Evolutionary conservation across 768 basidiomycete genomes (phyloP), one percentile per base, ranked within the genome.

Genomic region (Collybia sordida): DNA sequence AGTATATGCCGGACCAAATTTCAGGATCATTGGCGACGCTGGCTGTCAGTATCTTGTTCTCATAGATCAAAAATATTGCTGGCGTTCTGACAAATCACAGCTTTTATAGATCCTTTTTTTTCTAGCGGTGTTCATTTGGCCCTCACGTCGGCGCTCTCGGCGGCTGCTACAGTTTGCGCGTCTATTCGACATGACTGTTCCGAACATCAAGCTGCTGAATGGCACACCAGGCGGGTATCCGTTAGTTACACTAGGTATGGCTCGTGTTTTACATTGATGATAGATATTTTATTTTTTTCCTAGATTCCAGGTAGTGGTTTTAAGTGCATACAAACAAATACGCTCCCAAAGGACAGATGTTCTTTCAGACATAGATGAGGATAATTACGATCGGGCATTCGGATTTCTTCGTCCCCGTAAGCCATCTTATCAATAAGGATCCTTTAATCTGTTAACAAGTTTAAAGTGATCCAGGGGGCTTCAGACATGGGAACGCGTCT

Each of bases 261-360:
- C 14, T 14, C 31, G 31, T 31, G 31, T 12, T 11, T 3, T 31
- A 14, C 14, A 14, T 31, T 31, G 7, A 17, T 18, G 4, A 19
- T 27, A 14, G 7, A 38, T 7, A n/a, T 27, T 11, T 36, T 27
- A 23, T 34, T 17, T 28, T 9, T 18, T 31, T 35, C 37, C 2
- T 47, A 85, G 82, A 56, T 86, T 86, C 57, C 79, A 85, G 57
- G 74, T 88, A 11, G 84, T 86, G 18, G 84, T 85, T 21, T 67
- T 86, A n/a, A 85, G 83, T 54, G 83, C 84, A 54, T 86, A 86
- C 64, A 86, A 85, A 64, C 85, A 86, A 56, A 85, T 88, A 46
- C 79, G 81, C 17, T 74, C 82, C 3, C 83, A 86, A 58, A 71
- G 70, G 31, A 68, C 65, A 8, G 74, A 78, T 53, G 73, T 86